Conservation (phyloP, 805 yeast species). For the Saturnispora mendoncae region DNA sequence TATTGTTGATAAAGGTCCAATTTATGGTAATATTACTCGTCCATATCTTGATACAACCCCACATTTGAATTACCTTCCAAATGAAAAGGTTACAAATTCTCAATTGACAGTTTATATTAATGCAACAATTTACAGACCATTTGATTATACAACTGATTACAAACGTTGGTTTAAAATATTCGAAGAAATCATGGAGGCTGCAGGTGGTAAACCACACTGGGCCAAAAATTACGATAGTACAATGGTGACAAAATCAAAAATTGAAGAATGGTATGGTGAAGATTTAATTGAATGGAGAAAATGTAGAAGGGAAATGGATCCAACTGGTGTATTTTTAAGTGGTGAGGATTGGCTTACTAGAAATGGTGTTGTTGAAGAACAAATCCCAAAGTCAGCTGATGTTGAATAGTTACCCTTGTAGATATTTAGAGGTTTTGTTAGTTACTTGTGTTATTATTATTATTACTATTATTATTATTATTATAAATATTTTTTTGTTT, state of each 20-base stretch:
- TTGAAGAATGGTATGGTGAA: slow-evolving; percentile 74
- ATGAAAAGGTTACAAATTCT: slow-evolving; percentile 50
- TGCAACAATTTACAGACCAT: slow-evolving; percentile 96
- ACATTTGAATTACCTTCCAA: slow-evolving; percentile 45
- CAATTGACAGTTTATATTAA: slow-evolving; percentile 81
- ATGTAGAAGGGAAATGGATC: slow-evolving; percentile 64
- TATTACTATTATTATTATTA: slow-evolving; percentile 3
- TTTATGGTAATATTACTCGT: slow-evolving; percentile 74
- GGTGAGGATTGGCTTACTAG: slow-evolving; percentile 73
- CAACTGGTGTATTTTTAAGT: slow-evolving; percentile 70
- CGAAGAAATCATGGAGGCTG: slow-evolving; percentile 66
- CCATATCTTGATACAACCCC: slow-evolving; percentile 83
- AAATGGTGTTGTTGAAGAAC: slow-evolving; percentile 54
- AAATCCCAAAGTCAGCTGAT: slow-evolving; percentile 9
- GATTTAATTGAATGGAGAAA: slow-evolving; percentile 52
- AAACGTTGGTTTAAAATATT: slow-evolving; percentile 76
- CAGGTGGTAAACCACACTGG: slow-evolving; percentile 97
- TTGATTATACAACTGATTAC: slow-evolving; percentile 61
- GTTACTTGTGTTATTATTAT: neutral
- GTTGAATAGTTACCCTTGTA: slow-evolving; percentile 5
- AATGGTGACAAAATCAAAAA: slow-evolving; percentile 66
- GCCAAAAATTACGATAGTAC: slow-evolving; percentile 88
- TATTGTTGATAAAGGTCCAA: slow-evolving; percentile 58
- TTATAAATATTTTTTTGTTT: neutral
- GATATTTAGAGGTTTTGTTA: neutral